Base-by-base conservation (phyloP, 192 early-diverging fungal species). In the Coemansia sp. region DNA sequence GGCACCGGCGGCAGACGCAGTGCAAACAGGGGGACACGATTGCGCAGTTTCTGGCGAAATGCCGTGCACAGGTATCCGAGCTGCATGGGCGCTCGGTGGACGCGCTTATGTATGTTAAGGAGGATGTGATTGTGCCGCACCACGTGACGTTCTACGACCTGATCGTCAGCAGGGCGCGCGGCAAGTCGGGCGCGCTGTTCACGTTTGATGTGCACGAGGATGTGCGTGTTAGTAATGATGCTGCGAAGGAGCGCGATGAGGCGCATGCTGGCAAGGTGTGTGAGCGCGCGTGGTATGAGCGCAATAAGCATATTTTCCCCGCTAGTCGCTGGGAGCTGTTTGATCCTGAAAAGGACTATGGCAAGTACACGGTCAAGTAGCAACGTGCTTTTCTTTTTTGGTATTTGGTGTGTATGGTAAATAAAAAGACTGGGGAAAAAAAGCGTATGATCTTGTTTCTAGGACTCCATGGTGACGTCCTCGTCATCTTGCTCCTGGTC, bases 291-390 rank as follows among this genome's bases (percentile, higher is more conserved):
- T 95, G 93, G 88, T 95, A 94, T 56, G 91, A 93, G 59, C 82
- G 87, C 21, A 93, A 95, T 75, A 98, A 96, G 77, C 95, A 98
- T 58, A 96, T 95, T 25, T 96, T 98, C 66, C 93, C 95, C 5
- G 89, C 93, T 3, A 89, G 85, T 39, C 83, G 95, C 49, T 98
- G 92, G 91, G 94, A 98, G 73, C 80, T 88, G 12, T 95, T 90
- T 65, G 91, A 94, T 67, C 91, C 92, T 0, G 81, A 88, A 34
- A 92, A 91, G 64, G 81, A 80, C 66, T 81, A 81, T 51, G 80
- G 74, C 34, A 33, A 55, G 6, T 81, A 81, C 46, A 74, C 80
- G 0, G 67, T 78, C 41, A 50, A 37, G 34, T 37, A 30, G 27
- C 27, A 7, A n/a, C n/a, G n/a, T n/a, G n/a, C n/a, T n/a, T n/a